Percentiles rank a stretch among this genome's conserved stretches.
phyloP scores from a whole-genome alignment of 2,329 filamentous ascomycete species.

The Colletotrichum tabaci region DNA sequence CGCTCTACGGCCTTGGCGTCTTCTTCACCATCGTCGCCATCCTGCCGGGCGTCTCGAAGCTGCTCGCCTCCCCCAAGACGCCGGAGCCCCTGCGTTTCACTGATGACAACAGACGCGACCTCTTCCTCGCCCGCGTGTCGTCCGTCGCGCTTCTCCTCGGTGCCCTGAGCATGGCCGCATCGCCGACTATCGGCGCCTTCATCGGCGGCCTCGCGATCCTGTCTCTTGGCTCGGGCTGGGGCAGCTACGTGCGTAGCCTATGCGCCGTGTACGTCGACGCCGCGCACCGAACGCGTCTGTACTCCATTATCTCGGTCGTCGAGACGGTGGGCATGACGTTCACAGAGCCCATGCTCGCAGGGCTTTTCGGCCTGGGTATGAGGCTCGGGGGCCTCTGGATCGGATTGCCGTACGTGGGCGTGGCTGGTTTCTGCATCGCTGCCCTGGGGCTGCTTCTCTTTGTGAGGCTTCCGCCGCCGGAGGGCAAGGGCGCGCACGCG shows the following conservation, averaged over 20 bases:
- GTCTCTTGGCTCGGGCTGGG: constrained; percentile 47
- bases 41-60: constrained; percentile 46
- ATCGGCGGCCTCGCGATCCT: constrained; percentile 49
- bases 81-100: constrained; percentile 45
- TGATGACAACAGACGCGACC: constrained; percentile 48
- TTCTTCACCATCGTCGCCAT: constrained; percentile 47
- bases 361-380: constrained; percentile 50
- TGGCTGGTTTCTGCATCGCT: constrained; percentile 42
- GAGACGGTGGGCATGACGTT: constrained; percentile 47
- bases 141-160: constrained; percentile 45
- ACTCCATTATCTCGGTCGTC: constrained; percentile 46
- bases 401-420: constrained; percentile 51
- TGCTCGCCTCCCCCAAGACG: constrained; percentile 42
- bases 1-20: constrained; percentile 48
- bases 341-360: constrained; percentile 48
- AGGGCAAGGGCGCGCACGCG: constrained; percentile 11
- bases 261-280: constrained; percentile 47
- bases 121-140: constrained; percentile 48
- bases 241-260: constrained; percentile 48
- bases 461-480: constrained; percentile 29
- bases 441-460: constrained; percentile 21
- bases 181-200: constrained; percentile 47
- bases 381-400: constrained; percentile 47
- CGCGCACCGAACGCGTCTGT: constrained; percentile 49
- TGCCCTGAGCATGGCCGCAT: constrained; percentile 47